These are phyloP conservation scores for Mucor piriformis DNA, from an alignment of 371 early-diverging fungal species.

Conservation along the genomic window DNA sequence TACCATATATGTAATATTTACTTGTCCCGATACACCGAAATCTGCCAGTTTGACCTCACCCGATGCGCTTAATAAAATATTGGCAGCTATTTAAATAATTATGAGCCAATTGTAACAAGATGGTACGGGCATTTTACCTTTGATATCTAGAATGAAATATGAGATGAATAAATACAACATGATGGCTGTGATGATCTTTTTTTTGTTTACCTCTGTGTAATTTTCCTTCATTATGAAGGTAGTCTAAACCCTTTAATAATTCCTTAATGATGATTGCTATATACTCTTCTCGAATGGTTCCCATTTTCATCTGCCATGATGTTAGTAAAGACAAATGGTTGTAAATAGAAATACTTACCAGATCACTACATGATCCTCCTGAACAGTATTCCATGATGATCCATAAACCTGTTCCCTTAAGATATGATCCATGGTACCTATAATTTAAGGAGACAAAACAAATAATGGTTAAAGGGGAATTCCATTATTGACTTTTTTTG, in stretches of 20 bases:
- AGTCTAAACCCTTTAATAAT: conserved; percentile 89
- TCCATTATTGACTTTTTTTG: not conserved
- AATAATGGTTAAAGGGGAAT: conserved; percentile 6
- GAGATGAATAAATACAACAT: not conserved
- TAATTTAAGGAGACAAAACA: conserved; percentile 21
- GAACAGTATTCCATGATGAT: conserved; percentile 94
- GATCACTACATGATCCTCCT: conserved; percentile 90
- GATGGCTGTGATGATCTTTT: not conserved
- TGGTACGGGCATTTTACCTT: conserved; percentile 49
- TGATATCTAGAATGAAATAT: conserved; percentile 61
- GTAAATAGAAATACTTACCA: conserved; percentile 46
- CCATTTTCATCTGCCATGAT: conserved; percentile 73
- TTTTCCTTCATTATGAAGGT: conserved; percentile 92
- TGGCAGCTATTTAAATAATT: conserved; percentile 66
- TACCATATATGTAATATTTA: conserved; percentile 33
- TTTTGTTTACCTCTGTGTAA: conserved; percentile 81
- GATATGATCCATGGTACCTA: conserved; percentile 81
- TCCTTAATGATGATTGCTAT: conserved; percentile 94
- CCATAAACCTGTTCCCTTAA: conserved; percentile 87
- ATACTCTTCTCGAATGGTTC: conserved; percentile 80
- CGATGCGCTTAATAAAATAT: conserved; percentile 75
- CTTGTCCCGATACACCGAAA: conserved; percentile 97
- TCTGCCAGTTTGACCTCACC: conserved; percentile 96
- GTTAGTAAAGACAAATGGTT: not conserved
- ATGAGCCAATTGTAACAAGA: not conserved